phyloP scores from a whole-genome alignment of 352 stramenopile species.

The Saprolegnia parasitica region DNA sequence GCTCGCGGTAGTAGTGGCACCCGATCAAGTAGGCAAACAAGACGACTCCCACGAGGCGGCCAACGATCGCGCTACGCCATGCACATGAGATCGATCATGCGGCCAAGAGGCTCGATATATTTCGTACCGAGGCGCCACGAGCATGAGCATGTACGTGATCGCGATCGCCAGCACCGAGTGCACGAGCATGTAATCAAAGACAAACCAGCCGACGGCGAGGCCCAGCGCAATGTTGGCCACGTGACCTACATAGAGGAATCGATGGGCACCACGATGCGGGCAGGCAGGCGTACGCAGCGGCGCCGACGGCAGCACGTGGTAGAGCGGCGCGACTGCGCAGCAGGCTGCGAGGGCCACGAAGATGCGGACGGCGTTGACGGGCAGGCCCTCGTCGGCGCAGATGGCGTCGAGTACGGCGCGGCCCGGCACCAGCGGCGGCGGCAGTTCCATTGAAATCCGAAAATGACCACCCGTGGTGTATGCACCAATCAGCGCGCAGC shows the following conservation, averaged over 20 bases:
- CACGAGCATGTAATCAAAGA: slow-evolving; percentile 74
- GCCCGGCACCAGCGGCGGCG: slow-evolving; percentile 47
- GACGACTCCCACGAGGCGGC: neutral
- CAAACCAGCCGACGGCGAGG: slow-evolving; percentile 59
- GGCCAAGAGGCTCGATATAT: neutral
- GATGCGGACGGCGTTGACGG: slow-evolving; percentile 69
- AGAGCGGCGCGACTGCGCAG: slow-evolving; percentile 59
- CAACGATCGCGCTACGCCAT: slow-evolving; percentile 19
- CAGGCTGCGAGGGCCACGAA: slow-evolving; percentile 65
- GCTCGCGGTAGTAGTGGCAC: slow-evolving; percentile 84
- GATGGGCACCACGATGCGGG: neutral
- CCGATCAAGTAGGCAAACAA: slow-evolving; percentile 58
- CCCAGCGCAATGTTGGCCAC: slow-evolving; percentile 64
- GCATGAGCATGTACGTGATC: slow-evolving; percentile 66
- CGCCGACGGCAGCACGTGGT: slow-evolving; percentile 53
- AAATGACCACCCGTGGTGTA: neutral
- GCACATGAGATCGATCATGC: slow-evolving; percentile 6
- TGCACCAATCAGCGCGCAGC: neutral
- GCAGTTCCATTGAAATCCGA: slow-evolving; percentile 16
- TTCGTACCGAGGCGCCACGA: slow-evolving; percentile 53
- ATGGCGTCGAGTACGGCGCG: slow-evolving; percentile 63
- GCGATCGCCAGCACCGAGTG: slow-evolving; percentile 60
- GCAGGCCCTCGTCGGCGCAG: slow-evolving; percentile 63
- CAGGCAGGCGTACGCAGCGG: slow-evolving; percentile 46
- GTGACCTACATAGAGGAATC: slow-evolving; percentile 41